Evolutionary conservation across 2,329 filamentous ascomycete genomes (phyloP).

Genomic region (Exophiala aquamarina): DNA sequence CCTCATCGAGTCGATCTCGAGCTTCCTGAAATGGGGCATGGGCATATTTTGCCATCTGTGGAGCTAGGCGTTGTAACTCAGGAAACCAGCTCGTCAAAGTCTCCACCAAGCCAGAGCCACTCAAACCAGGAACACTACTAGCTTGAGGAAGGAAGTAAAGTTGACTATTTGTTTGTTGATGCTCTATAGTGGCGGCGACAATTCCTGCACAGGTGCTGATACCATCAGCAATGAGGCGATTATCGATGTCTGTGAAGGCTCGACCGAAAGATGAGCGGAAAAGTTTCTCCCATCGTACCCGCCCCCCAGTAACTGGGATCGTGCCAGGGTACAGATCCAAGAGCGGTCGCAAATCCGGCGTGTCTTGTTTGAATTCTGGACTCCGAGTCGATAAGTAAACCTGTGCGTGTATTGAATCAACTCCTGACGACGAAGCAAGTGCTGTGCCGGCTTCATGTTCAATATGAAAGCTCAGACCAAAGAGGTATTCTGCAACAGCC

Average conservation of each 20-base stretch:
- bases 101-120: slow-evolving; percentile 8
- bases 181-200: not conserved
- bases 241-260: slow-evolving; percentile 10
- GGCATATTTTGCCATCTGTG: slow-evolving; percentile 9
- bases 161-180: slow-evolving; percentile 1
- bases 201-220: slow-evolving; percentile 4
- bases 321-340: not conserved
- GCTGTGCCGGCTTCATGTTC: not conserved
- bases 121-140: slow-evolving; percentile 2
- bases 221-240: slow-evolving; percentile 3
- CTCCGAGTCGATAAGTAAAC: not conserved
- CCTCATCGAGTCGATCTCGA: slow-evolving; percentile 8
- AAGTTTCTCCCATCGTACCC: slow-evolving; percentile 8
- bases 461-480: slow-evolving; percentile 7
- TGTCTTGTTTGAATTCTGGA: not conserved
- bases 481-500: slow-evolving; percentile 11
- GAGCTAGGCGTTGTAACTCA: slow-evolving; percentile 7
- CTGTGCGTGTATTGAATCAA: not conserved
- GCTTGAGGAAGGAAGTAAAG: slow-evolving; percentile 11
- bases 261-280: slow-evolving; percentile 12
- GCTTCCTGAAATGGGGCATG: slow-evolving; percentile 9
- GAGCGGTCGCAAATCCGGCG: slow-evolving; percentile 2
- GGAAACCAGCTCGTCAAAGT: slow-evolving; percentile 11
- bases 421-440: not conserved
- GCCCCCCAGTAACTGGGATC: slow-evolving; percentile 4